Base-by-base conservation (phyloP, 1,139 yeast genomes). In the Pneumocystis carinii region DNA sequence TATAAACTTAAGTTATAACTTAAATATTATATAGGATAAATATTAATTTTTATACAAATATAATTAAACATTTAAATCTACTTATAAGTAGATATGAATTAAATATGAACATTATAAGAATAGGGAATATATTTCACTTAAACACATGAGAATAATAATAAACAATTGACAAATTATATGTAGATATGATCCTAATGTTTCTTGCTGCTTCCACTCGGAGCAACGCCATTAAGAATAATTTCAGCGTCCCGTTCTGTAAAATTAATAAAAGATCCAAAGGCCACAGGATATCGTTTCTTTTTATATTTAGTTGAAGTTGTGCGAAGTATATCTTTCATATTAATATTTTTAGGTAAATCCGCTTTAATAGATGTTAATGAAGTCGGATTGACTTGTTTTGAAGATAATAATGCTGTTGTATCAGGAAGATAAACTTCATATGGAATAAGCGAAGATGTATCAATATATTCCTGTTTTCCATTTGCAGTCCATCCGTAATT, bases 201-300 rank as follows among this genome's bases (percentile, higher is more conserved):
- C 60, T 62, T 62, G n/a, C 60, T 60, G 4, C 57, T 53, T 10
- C 64, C 64, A 24, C 64, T 62, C 15, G 64, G 64, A n/a, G 64
- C 64, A 14, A 63, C 64, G 17, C 64, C 64, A 17, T 62, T 61
- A 24, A 63, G 41, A 48, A 63, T 63, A 36, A 62, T 58, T 59
- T 61, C 62, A 56, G 60, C 62, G 62, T 63, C 64, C 12, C 61
- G 62, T 10, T 62, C 64, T 2, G 64, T 63, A 36, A 60, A 63
- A 37, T 63, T 63, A 61, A 62, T 59, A 61, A 63, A 63, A 19
- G 61, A 57, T 19, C 27, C 27, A 48, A 29, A 48, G 27, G 7
- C 24, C 24, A 48, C 24, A 48, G 55, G 55, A 48, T 48, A 48
- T 12, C n/a, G 55, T 24, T 14, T 48, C 32, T 48, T 48, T 24